A percentile compares a stretch with the other conserved stretches of the same genome.
Evolutionary conservation across 2,329 filamentous ascomycete genomes (phyloP).

Genomic region (Pseudogymnoascus sp.): DNA sequence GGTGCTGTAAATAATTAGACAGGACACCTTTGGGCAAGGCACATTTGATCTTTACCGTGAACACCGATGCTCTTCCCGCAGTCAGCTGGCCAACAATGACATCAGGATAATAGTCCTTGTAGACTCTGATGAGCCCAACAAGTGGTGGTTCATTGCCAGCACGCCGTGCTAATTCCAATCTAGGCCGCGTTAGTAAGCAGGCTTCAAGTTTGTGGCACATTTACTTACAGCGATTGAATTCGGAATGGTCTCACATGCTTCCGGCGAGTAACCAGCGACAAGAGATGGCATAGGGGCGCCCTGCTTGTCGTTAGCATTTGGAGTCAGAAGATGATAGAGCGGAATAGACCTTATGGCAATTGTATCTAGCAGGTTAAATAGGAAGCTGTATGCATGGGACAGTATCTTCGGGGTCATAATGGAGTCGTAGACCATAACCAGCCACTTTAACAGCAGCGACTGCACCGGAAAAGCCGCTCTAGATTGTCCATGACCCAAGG

Average conservation of each 20-base stretch:
- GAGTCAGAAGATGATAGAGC: not conserved
- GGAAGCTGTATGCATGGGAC: conserved; percentile 61
- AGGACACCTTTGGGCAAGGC: not conserved
- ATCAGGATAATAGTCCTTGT: conserved; percentile 85
- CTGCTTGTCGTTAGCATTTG: conserved; percentile 14
- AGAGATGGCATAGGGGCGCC: conserved; percentile 57
- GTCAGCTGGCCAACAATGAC: conserved; percentile 68
- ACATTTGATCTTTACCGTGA: conserved; percentile 39
- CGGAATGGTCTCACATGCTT: conserved; percentile 78
- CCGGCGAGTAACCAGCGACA: conserved; percentile 70
- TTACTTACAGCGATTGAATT: conserved; percentile 62
- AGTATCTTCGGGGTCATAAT: conserved; percentile 56
- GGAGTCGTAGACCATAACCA: conserved; percentile 66
- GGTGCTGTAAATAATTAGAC: conserved; percentile 45
- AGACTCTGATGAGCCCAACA: conserved; percentile 68
- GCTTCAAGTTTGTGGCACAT: not conserved
- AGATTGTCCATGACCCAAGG: conserved; percentile 66
- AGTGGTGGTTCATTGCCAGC: conserved; percentile 66
- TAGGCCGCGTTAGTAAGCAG: conserved; percentile 24
- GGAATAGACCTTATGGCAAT: conserved; percentile 56
- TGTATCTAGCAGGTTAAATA: conserved; percentile 78
- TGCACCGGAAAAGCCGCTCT: conserved; percentile 68
- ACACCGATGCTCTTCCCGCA: conserved; percentile 50
- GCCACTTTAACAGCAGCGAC: conserved; percentile 64
- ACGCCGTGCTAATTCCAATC: conserved; percentile 49